Conservation (phyloP, 805 yeast genomes). For the Priceomyces castillae region DNA sequence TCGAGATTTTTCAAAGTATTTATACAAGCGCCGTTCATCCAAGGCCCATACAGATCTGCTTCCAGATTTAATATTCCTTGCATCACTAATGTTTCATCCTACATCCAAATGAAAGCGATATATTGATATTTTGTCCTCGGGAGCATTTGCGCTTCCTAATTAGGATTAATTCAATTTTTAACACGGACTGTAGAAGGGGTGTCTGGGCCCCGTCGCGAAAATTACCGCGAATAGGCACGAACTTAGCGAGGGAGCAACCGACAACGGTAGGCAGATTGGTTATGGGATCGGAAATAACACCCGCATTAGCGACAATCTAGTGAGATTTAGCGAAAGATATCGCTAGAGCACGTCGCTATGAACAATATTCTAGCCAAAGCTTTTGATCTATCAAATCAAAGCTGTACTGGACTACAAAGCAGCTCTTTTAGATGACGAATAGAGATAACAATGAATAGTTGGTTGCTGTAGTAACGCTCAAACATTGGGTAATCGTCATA, state of each 20-base stretch:
- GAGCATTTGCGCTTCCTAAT: neutral
- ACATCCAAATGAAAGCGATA: neutral
- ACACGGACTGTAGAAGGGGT: neutral
- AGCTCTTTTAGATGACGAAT: too few relatives aligned
- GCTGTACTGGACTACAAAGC: too few relatives aligned
- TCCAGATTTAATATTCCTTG: neutral
- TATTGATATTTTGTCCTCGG: neutral
- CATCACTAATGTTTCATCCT: neutral
- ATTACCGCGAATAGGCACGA: neutral
- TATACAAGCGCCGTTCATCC: neutral
- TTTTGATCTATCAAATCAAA: too few relatives aligned
- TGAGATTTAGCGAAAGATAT: too few relatives aligned
- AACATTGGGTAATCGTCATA: too few relatives aligned
- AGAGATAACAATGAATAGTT: too few relatives aligned
- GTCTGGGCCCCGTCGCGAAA: neutral
- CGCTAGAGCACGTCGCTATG: too few relatives aligned
- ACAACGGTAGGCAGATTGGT: neutral
- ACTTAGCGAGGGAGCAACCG: neutral
- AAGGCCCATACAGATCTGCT: neutral
- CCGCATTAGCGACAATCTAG: too few relatives aligned
- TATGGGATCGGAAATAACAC: too few relatives aligned
- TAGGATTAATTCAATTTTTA: slow-evolving; percentile 1
- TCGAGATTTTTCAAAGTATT: neutral
- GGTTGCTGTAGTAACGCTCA: too few relatives aligned
- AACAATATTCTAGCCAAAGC: too few relatives aligned